Conservation (phyloP, 345 rosid genomes). For the Syzygium aqueum region DNA sequence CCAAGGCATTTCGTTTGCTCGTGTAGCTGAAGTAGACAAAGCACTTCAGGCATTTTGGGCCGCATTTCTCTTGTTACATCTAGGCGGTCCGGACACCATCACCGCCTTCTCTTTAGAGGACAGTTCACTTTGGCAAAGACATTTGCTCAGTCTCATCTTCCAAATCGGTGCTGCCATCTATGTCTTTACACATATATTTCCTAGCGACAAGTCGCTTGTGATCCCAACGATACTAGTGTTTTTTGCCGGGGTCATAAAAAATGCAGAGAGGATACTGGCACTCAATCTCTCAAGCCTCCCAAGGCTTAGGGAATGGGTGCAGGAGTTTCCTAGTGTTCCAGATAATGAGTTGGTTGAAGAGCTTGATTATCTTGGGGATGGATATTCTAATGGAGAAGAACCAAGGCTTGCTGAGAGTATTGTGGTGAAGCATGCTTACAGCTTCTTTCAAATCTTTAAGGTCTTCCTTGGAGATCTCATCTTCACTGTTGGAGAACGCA, state of each 20-base stretch:
- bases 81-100: background rate
- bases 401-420: background rate
- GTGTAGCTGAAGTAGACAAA: rapidly evolving
- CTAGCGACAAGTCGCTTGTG: rapidly evolving
- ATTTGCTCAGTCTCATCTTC: rapidly evolving
- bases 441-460: rapidly evolving
- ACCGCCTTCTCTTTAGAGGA: background rate
- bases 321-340: no score
- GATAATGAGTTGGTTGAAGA: no score
- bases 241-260: background rate
- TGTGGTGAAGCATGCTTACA: background rate
- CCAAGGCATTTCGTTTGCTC: rapidly evolving
- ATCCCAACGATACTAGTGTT: background rate
- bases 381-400: no score
- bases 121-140: rapidly evolving
- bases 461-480: background rate
- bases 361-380: no score
- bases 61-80: background rate
- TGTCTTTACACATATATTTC: background rate
- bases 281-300: background rate
- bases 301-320: background rate
- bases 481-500: rapidly evolving
- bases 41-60: background rate
- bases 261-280: background rate
- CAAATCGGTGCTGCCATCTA: rapidly evolving